These are phyloP conservation scores for Salix udensis DNA, from an alignment of 345 rosid species.

Conservation along the genomic window DNA sequence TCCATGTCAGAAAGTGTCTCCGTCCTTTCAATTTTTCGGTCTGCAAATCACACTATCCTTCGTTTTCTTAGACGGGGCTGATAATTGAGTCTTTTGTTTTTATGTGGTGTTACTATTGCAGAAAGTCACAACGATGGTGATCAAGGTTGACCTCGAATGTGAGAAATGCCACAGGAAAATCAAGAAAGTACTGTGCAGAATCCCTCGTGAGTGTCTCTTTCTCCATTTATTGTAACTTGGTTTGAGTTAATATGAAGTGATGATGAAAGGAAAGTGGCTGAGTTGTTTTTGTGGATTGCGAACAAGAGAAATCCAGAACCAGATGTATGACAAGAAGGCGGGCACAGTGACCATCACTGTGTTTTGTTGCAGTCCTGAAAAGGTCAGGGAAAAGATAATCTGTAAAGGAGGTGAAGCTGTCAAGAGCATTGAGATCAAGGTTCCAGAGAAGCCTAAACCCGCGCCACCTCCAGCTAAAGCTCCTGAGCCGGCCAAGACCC, in stretches of 20 bases:
- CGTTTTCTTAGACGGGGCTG: not conserved
- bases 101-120: constrained; percentile 12
- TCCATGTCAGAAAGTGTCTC: not conserved
- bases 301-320: constrained; percentile 48
- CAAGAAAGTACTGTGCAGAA: constrained; percentile 64
- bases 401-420: constrained; percentile 55
- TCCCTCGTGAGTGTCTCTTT: constrained; percentile 57
- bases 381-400: constrained; percentile 50
- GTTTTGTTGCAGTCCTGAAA: constrained; percentile 75
- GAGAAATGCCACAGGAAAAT: constrained; percentile 61
- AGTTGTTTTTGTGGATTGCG: constrained; percentile 20
- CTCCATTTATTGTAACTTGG: not conserved
- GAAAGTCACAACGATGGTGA: constrained; percentile 68
- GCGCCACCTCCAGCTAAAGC: constrained; percentile 12
- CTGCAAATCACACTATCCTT: not conserved
- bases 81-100: not conserved
- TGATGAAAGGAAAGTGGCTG: constrained; percentile 13
- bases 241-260: constrained; percentile 22
- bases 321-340: constrained; percentile 57
- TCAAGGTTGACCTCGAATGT: constrained; percentile 71
- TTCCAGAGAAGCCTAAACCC: constrained; percentile 25
- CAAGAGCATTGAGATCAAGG: constrained; percentile 49
- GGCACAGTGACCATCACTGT: constrained; percentile 63
- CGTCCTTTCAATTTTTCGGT: not conserved
- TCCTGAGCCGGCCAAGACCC: constrained; percentile 8